These are phyloP conservation scores for Caloboletus firmus DNA, from an alignment of 1,284 basidiomycete species.

Conservation along the genomic window DNA sequence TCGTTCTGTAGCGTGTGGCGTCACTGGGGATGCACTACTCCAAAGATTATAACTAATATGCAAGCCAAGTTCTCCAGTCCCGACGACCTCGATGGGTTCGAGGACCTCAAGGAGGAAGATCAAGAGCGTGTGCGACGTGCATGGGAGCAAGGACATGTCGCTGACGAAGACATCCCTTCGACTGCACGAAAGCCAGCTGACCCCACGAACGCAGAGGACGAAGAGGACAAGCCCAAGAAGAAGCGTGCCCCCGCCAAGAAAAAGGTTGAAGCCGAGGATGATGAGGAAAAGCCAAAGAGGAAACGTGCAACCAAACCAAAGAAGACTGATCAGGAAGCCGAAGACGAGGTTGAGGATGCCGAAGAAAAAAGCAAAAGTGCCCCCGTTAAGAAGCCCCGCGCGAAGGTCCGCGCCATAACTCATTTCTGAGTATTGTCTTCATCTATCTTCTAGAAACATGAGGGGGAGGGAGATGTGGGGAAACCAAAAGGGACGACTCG, in stretches of 20 bases:
- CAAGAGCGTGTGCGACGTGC: conserved; percentile 66
- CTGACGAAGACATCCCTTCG: conserved; percentile 76
- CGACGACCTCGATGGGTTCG: conserved; percentile 71
- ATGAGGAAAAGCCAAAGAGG: conserved; percentile 42
- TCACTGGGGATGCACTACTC: conserved; percentile 82
- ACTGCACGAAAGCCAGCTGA: conserved; percentile 58
- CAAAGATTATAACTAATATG: conserved; percentile 70
- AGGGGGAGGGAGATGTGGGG: conserved; percentile 37
- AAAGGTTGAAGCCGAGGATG: conserved; percentile 44
- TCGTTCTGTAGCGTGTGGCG: conserved; percentile 60
- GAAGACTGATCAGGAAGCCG: conserved; percentile 44
- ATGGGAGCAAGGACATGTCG: conserved; percentile 73
- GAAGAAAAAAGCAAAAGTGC: conserved; percentile 45
- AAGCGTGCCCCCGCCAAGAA: conserved; percentile 42
- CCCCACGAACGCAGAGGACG: conserved; percentile 43
- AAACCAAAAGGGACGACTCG: conserved; percentile 42
- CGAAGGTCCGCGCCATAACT: conserved; percentile 36
- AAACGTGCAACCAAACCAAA: conserved; percentile 40
- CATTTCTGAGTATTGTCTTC: conserved; percentile 9
- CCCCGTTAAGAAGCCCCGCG: conserved; percentile 39
- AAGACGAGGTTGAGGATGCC: conserved; percentile 36
- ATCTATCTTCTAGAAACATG: conserved; percentile 38
- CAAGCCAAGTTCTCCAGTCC: conserved; percentile 60
- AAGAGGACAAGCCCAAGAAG: conserved; percentile 41
- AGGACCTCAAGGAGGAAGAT: conserved; percentile 63